Percentiles rank a stretch among this genome's conserved stretches.
phyloP scores from a whole-genome alignment of 2,329 filamentous ascomycete genomes.

The Ceratocystis huliohia region DNA sequence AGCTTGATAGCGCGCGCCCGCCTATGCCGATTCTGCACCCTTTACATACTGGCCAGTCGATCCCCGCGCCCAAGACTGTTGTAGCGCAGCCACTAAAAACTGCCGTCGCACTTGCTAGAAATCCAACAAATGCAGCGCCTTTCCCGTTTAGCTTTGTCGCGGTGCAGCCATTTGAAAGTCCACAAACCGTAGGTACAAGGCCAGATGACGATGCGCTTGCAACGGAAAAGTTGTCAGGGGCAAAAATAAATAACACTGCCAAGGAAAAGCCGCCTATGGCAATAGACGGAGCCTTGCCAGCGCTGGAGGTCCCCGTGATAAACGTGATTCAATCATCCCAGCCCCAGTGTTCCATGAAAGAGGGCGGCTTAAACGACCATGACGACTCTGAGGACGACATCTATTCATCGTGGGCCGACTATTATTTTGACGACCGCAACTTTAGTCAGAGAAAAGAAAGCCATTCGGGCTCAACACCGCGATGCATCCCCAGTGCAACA shows the following conservation, averaged over 20 bases:
- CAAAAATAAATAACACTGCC: background rate
- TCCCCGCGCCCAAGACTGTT: background rate
- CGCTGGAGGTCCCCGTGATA: background rate
- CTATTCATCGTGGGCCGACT: constrained; percentile 25
- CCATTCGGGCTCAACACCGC: background rate
- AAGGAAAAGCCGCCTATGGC: background rate
- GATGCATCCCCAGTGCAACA: background rate
- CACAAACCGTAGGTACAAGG: constrained; percentile 14
- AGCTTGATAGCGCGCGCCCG: background rate
- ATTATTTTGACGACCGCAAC: constrained; percentile 26
- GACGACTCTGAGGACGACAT: constrained; percentile 25
- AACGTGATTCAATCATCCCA: background rate
- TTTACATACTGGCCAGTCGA: background rate
- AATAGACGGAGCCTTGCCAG: background rate
- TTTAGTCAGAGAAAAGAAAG: constrained; percentile 11
- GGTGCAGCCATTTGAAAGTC: constrained; percentile 22
- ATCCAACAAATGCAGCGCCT: constrained; percentile 22
- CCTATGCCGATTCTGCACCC: background rate
- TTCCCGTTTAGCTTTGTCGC: constrained; percentile 24
- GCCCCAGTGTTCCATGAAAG: background rate
- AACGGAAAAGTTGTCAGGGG: too few relatives aligned
- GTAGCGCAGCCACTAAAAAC: background rate
- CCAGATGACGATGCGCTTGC: background rate
- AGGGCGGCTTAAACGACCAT: constrained; percentile 7
- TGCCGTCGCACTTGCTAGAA: too few relatives aligned